Conservation (phyloP, 352 stramenopile genomes). For the Phytophthora gonapodyides region DNA sequence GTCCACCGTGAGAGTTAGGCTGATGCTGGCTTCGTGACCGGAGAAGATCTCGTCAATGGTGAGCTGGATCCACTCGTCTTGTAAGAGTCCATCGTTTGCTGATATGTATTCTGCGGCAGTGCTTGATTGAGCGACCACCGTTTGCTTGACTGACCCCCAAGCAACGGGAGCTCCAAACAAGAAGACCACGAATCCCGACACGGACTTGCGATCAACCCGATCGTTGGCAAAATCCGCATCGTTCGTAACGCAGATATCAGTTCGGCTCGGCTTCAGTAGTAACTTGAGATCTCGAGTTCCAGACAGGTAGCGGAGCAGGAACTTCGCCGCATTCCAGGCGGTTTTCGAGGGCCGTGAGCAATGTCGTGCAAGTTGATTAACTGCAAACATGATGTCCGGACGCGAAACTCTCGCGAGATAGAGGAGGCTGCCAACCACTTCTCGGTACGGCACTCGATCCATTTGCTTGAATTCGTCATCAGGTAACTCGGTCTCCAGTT, state of each 20-base stretch:
- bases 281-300: constrained; percentile 1
- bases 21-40: background rate
- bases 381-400: constrained; percentile 1
- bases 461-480: background rate
- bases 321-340: constrained; percentile 1
- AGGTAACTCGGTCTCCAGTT: background rate
- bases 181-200: constrained; percentile 15
- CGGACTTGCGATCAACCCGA: constrained; percentile 17
- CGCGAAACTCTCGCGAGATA: background rate
- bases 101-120: constrained; percentile 9
- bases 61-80: constrained; percentile 2
- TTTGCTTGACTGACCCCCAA: constrained; percentile 31
- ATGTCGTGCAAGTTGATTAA: constrained; percentile 7
- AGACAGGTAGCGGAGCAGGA: constrained; percentile 1
- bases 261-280: background rate
- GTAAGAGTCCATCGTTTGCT: background rate
- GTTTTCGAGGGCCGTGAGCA: background rate
- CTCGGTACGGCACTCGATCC: background rate
- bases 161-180: constrained; percentile 21
- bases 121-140: constrained; percentile 26
- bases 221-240: constrained; percentile 34
- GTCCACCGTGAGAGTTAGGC: constrained; percentile 12
- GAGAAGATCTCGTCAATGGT: constrained; percentile 1
- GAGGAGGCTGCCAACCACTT: background rate
- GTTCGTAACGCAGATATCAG: background rate